Evolutionary conservation across 2,329 filamentous ascomycete genomes (phyloP).

Genomic region (Epichloe brachyelytri): DNA sequence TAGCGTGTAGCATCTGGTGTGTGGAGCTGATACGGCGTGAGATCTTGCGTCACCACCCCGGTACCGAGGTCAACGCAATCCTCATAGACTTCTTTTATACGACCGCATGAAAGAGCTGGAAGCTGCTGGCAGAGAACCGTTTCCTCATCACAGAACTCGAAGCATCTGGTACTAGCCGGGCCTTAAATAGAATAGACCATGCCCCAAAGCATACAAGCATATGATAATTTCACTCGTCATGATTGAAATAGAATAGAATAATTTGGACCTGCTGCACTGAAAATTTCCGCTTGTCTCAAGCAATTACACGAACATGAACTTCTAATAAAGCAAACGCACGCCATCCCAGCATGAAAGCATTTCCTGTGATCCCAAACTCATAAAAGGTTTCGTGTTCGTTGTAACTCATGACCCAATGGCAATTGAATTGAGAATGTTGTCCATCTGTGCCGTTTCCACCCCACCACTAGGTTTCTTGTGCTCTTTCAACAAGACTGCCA

Average conservation of each 20-base stretch:
- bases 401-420: slow-evolving; percentile 23
- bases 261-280: neutral
- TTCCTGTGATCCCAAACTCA: slow-evolving; percentile 8
- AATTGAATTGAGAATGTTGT: slow-evolving; percentile 46
- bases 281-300: neutral
- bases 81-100: slow-evolving; percentile 97
- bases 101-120: slow-evolving; percentile 86
- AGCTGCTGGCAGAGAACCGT: slow-evolving; percentile 38
- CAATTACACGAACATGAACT: neutral
- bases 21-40: slow-evolving; percentile 79
- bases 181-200: neutral
- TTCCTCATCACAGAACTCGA: slow-evolving; percentile 75
- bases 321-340: neutral
- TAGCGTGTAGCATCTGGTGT: slow-evolving; percentile 89
- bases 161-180: slow-evolving; percentile 76
- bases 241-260: neutral
- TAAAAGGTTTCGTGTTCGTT: neutral
- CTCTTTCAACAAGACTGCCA: slow-evolving; percentile 70
- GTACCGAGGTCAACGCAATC: slow-evolving; percentile 67
- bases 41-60: slow-evolving; percentile 61
- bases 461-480: slow-evolving; percentile 41
- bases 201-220: neutral
- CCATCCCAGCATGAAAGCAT: slow-evolving; percentile 6
- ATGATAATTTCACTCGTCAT: neutral
- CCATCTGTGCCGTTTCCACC: slow-evolving; percentile 59